Conservation (phyloP, 2,329 filamentous ascomycete genomes). For the Cephalotrichum gorgonifer region DNA sequence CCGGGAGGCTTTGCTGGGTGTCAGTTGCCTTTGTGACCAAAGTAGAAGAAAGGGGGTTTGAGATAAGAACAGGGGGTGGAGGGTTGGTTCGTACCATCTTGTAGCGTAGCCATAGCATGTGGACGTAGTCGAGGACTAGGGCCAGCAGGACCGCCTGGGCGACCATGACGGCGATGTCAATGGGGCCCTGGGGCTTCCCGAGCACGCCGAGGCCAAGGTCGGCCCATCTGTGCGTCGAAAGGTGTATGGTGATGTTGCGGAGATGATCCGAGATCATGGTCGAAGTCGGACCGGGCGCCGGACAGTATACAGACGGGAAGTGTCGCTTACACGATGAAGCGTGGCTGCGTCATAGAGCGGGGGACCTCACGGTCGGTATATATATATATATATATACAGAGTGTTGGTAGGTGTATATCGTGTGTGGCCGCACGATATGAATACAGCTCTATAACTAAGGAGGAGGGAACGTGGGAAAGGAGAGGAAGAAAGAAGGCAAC, state of each 20-base stretch:
- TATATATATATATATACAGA: no score
- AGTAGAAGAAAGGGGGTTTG: not conserved
- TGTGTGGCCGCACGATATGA: no score
- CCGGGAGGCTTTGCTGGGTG: constrained; percentile 33
- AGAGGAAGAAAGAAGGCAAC: no score
- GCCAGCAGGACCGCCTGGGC: constrained; percentile 8
- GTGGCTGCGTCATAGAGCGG: no score
- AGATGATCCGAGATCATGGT: constrained; percentile 4
- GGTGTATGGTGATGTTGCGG: not conserved
- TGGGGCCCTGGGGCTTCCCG: not conserved
- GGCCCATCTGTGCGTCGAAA: not conserved
- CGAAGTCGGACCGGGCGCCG: no score
- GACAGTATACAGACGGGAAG: no score
- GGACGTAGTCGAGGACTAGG: constrained; percentile 30
- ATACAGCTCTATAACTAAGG: no score
- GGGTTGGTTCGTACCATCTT: constrained; percentile 36
- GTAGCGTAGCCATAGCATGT: constrained; percentile 36
- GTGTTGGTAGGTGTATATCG: no score
- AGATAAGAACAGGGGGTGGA: no score
- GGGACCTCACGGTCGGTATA: no score
- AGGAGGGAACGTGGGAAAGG: no score
- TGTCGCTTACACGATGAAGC: no score
- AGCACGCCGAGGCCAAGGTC: not conserved
- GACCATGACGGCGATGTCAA: constrained; percentile 3
- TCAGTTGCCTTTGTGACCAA: not conserved